Evolutionary conservation across 371 early-diverging fungal genomes (phyloP).

Genomic region (Mucor indicus): DNA sequence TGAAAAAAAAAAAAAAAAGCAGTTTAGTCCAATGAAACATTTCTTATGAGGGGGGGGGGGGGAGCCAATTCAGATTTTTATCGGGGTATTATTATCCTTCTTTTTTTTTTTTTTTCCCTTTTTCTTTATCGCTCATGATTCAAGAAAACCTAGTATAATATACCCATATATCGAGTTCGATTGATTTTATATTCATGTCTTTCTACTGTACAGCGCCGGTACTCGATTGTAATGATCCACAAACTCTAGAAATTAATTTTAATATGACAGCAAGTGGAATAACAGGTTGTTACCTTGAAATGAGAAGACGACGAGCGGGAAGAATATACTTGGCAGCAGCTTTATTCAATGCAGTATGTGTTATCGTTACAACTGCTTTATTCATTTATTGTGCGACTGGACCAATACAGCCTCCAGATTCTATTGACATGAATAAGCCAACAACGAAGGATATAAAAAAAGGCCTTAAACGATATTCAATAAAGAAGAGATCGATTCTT

Average conservation of each 20-base stretch:
- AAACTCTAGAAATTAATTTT: background rate
- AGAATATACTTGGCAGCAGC: conserved; percentile 6
- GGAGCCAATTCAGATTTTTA: too few species aligned
- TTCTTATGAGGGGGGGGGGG: too few species aligned
- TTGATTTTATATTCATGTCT: too few species aligned
- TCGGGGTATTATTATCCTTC: too few species aligned
- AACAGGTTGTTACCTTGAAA: background rate
- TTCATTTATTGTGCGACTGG: conserved; percentile 9
- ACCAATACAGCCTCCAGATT: background rate
- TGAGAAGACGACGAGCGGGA: background rate
- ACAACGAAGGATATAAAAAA: background rate
- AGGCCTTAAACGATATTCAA: conserved; percentile 3
- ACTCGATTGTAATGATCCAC: conserved; percentile 6
- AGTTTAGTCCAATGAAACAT: too few species aligned
- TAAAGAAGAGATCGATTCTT: conserved; percentile 26
- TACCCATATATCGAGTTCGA: too few species aligned
- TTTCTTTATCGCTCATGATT: too few species aligned
- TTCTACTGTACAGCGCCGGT: background rate
- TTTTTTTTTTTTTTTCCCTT: too few species aligned
- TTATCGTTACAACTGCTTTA: conserved; percentile 9
- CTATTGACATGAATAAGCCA: background rate
- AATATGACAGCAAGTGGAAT: background rate
- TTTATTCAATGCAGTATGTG: conserved; percentile 1
- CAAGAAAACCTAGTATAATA: too few species aligned
- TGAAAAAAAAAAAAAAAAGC: too few species aligned